phyloP scores from a whole-genome alignment of 768 basidiomycete species.

The Punctularia strigosozonata region DNA sequence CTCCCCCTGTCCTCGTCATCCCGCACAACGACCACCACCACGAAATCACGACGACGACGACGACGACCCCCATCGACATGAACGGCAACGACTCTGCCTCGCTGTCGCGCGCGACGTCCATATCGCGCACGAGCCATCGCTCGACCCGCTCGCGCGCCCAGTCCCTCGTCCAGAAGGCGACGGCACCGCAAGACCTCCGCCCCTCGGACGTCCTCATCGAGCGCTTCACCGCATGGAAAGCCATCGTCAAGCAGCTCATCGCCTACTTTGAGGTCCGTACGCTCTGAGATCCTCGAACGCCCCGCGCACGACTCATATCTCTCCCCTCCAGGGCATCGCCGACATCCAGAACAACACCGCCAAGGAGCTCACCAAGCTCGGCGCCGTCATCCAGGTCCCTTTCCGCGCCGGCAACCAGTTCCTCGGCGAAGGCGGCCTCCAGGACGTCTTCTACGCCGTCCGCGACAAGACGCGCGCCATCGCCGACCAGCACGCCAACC shows the following conservation, averaged over 20 bases:
- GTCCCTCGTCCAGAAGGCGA: conserved; percentile 90
- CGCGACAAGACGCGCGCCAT: conserved; percentile 89
- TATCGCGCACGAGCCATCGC: conserved; percentile 51
- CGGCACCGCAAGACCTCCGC: conserved; percentile 78
- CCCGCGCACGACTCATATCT: neutral
- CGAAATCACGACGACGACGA: neutral
- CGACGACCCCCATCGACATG: neutral
- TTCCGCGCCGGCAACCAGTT: conserved; percentile 96
- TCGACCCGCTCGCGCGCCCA: conserved; percentile 62
- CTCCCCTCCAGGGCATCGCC: conserved; percentile 33
- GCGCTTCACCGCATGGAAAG: conserved; percentile 89
- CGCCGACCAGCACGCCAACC: conserved; percentile 93
- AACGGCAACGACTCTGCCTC: conserved; percentile 29
- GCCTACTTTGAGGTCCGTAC: conserved; percentile 66
- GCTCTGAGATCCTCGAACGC: neutral
- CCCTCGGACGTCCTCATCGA: conserved; percentile 97
- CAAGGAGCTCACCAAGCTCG: conserved; percentile 84
- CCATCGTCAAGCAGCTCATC: conserved; percentile 90
- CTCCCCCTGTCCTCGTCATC: neutral
- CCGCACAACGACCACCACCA: neutral
- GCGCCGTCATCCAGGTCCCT: conserved; percentile 93
- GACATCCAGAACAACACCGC: conserved; percentile 96
- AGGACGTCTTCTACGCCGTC: conserved; percentile 89
- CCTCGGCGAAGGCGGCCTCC: conserved; percentile 88
- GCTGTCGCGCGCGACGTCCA: conserved; percentile 59